Base-by-base conservation (phyloP, 2,329 filamentous ascomycete species). In the Chrysoporthe austroafricana region DNA sequence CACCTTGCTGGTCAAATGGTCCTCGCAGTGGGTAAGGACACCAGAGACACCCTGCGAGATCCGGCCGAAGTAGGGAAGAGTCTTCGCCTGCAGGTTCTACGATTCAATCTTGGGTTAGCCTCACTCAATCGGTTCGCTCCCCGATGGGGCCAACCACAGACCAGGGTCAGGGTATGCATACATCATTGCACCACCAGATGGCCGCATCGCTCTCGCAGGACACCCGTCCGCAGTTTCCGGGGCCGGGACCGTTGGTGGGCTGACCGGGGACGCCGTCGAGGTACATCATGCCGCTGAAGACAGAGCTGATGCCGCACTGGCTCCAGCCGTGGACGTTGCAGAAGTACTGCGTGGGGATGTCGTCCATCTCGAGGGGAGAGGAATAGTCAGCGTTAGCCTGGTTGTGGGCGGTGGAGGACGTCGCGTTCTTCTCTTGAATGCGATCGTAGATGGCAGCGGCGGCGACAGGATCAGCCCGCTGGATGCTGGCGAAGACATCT, bases 381-480 rank as follows among this genome's bases (percentile, higher is more conserved):
- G 13, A 54, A 21, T 16, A 21, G 11, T 54, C 13, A 13, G 32
- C 32, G 50, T 54, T 21, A 13, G 50, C 11, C 50, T 32, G 11
- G 2, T 13, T 16, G 21, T 54, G 50, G 5, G 50, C 32, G 4
- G 50, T 32, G 50, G 26, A 39, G 6, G 9, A 9, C 5, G 36
- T 39, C 36, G 36, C 16, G 21, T 16, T 54, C 50, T 54, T 54
- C 21, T 4, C 9, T 11, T 54, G 21, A 13, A 54, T 48, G 44
- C 32, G 59, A n/a, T 73, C 74, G n/a, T 52, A 32, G 44, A 62
- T 36, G 26, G 32, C 32, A 9, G 44, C 18, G 60, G 60, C 44
- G n/a, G 44, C 32, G 44, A 11, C 32, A 32, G 44, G 60, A 16
- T 62, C 60, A 16, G 18, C 60, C 44, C 21, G 11, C 36, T n/a